Percentiles rank a stretch among this genome's conserved stretches.
Evolutionary conservation across 345 rosid genomes (phyloP).

Genomic region (Arabidopsis suecica): DNA sequence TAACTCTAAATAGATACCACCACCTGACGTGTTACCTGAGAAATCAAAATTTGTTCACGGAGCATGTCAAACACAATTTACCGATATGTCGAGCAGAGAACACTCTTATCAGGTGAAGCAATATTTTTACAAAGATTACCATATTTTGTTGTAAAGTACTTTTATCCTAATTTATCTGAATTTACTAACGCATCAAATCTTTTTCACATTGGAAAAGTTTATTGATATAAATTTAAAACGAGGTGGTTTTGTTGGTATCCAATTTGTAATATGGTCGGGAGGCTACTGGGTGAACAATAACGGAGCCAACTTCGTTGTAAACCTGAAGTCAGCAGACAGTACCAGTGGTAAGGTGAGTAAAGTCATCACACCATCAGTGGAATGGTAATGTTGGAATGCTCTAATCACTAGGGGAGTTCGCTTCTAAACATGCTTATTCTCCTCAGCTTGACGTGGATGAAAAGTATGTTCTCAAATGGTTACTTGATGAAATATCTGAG

Average conservation of each 20-base stretch:
- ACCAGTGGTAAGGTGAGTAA: conserved; percentile 50
- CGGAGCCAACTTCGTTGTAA: conserved; percentile 57
- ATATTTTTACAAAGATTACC: not conserved
- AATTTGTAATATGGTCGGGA: conserved; percentile 63
- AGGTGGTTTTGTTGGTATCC: conserved; percentile 56
- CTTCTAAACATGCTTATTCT: conserved; percentile 9
- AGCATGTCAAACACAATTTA: conserved; percentile 69
- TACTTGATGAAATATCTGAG: conserved; percentile 64
- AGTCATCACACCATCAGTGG: conserved; percentile 13
- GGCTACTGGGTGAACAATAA: conserved; percentile 63
- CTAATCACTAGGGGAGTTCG: not conserved
- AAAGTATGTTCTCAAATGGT: conserved; percentile 60
- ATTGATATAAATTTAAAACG: conserved; percentile 57
- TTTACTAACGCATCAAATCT: conserved; percentile 17
- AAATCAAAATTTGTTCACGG: conserved; percentile 58
- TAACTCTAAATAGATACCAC: conserved; percentile 51
- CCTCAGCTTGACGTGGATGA: conserved; percentile 48
- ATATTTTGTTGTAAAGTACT: not conserved
- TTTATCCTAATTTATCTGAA: conserved; percentile 8
- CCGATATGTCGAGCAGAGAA: conserved; percentile 47
- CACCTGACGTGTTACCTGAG: conserved; percentile 62
- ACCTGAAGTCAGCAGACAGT: conserved; percentile 42
- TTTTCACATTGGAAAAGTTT: conserved; percentile 32
- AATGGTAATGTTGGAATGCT: conserved; percentile 6
- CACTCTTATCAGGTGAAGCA: conserved; percentile 58